Percentiles rank a stretch among this genome's conserved stretches.
Evolutionary conservation across 129 eudicot genomes (phyloP).

Genomic region (Ambrosia artemisiifolia): DNA sequence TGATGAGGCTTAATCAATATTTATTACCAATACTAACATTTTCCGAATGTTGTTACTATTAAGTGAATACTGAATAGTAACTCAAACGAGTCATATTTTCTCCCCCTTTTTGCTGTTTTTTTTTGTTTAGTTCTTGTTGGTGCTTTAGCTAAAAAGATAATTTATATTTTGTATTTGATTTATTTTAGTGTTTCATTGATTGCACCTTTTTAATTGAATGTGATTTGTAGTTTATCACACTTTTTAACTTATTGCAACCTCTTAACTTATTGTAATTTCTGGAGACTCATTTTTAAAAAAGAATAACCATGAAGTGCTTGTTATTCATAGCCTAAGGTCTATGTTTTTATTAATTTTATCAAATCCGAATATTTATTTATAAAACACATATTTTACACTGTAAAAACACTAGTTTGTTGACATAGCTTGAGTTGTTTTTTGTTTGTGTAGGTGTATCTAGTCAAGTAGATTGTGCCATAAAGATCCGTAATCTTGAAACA

Average conservation of each 20-base stretch:
- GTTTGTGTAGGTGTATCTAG: conserved; percentile 75
- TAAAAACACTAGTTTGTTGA: neutral
- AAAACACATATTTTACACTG: too few relatives aligned
- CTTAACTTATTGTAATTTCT: neutral
- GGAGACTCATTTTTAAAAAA: neutral
- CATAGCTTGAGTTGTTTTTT: neutral
- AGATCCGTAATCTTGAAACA: conserved; percentile 94
- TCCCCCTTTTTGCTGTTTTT: neutral
- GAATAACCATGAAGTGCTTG: neutral
- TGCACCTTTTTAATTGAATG: neutral
- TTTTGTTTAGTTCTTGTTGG: neutral
- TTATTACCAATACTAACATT: neutral
- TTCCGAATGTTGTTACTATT: neutral
- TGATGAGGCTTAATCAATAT: neutral
- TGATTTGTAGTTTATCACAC: neutral
- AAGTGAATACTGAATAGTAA: neutral
- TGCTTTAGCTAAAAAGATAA: neutral
- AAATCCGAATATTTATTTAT: too few relatives aligned
- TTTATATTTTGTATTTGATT: neutral
- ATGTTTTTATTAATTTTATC: neutral
- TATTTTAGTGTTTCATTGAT: neutral
- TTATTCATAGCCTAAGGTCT: neutral
- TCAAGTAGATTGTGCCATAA: conserved; percentile 96
- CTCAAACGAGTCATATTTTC: neutral
- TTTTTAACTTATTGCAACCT: neutral